Conservation (phyloP, 805 yeast genomes). For the Geotrichum ghanense region DNA sequence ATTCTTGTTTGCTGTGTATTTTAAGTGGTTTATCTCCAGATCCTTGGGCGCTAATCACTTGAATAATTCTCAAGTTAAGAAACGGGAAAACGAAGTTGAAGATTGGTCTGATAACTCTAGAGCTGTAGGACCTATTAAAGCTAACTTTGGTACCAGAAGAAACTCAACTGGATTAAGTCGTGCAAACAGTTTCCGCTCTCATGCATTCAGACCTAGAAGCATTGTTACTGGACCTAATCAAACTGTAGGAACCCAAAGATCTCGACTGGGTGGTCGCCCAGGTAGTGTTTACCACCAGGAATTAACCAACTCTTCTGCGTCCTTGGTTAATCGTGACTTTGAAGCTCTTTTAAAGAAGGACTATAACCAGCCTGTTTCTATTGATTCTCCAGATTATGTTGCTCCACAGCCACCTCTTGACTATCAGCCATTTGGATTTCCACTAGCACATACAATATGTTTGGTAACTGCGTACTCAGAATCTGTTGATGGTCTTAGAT, state of each 20-base stretch:
- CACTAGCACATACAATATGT: conserved; percentile 63
- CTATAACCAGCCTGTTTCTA: background rate
- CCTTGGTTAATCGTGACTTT: conserved; percentile 5
- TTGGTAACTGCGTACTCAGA: conserved; percentile 93
- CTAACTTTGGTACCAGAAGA: conserved; percentile 6
- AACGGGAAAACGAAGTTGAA: conserved; percentile 60
- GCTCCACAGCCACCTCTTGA: conserved; percentile 87
- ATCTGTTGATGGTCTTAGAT: conserved; percentile 73
- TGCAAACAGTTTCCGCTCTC: background rate
- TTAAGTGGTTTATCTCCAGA: conserved; percentile 70
- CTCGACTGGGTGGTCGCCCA: conserved; percentile 21
- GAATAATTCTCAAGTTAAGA: conserved; percentile 44
- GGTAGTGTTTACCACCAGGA: conserved; percentile 7
- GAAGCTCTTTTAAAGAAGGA: background rate
- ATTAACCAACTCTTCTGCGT: conserved; percentile 4
- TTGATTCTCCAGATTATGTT: conserved; percentile 39
- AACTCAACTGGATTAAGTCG: conserved; percentile 2
- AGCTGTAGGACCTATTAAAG: conserved; percentile 25
- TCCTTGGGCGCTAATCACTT: conserved; percentile 68
- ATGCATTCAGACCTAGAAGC: conserved; percentile 6
- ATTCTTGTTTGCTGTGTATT: conserved; percentile 79
- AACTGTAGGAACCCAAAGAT: conserved; percentile 20
- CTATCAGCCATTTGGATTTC: conserved; percentile 76
- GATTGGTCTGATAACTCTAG: conserved; percentile 69
- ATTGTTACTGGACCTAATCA: conserved; percentile 25